Base-by-base conservation (phyloP, 306 rosid genomes). In the Cyamopsis tetragonoloba region DNA sequence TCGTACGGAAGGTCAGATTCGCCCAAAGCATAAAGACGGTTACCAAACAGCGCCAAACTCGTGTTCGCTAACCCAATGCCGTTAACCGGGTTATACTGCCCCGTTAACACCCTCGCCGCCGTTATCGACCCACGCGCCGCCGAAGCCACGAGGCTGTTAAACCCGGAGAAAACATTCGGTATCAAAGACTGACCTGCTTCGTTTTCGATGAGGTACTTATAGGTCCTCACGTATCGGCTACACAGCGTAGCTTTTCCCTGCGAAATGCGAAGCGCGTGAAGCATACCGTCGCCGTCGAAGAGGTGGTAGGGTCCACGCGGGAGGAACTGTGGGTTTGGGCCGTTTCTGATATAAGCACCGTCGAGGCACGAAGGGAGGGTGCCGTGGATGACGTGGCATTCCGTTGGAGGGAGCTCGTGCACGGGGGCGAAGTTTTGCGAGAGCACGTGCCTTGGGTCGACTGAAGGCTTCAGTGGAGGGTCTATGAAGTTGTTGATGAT, bases 231-330 rank as follows among this genome's bases (percentile, higher is more conserved):
- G 50, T 71, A 93, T 39, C 98, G 89, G 79, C 96, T 88, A 46
- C 91, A 89, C 41, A 89, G 93, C 0, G 81, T 79, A 69, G 96
- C 84, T 18, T 78, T 81, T 28, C 89, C 89, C n/a, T 59, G 46
- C 8, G 88, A 74, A 68, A 92, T 83, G 6, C 62, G 80, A 1
- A 92, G 27, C 51, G 85, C 79, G 83, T 92, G 96, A 49, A 92
- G 87, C 98, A 92, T 88, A 2, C 96, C 98, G 49, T 92, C 98
- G 2, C 96, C 96, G 41, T 89, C 96, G 73, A 92, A 89, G 55
- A 92, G 89, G 42, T 92, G 98, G 88, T 92, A 89, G 1, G 96
- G 98, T 11, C 98, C 96, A 3, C 89, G 89, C 0, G 98, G 98
- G 6, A 89, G 89, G 80, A 75, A 86, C 38, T 92, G 98, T 0